Evolutionary conservation across 805 yeast genomes (phyloP).

Genomic region (Osmozyma mogii): DNA sequence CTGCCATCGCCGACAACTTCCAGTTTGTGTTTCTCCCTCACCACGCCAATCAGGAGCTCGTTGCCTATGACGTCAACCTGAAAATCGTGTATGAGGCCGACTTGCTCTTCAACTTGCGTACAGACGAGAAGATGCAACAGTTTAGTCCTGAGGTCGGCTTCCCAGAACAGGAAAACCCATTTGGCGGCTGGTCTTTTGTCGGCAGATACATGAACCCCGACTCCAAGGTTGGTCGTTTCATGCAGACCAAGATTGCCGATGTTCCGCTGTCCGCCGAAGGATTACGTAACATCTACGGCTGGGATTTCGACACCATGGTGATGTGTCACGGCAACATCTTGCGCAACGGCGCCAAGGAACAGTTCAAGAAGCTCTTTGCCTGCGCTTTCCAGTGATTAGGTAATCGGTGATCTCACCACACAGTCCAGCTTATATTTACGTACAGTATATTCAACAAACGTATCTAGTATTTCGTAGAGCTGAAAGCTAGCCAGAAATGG

Average conservation of each 20-base stretch:
- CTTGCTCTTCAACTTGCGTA: conserved; percentile 46
- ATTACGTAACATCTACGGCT: conserved; percentile 15
- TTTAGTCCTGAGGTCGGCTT: conserved; percentile 39
- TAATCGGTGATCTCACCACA: too few relatives aligned
- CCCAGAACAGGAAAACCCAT: conserved; percentile 33
- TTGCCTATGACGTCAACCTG: conserved; percentile 38
- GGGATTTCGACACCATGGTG: conserved; percentile 45
- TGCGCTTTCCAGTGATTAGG: too few relatives aligned
- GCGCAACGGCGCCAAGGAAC: conserved; percentile 27
- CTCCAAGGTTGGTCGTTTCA: conserved; percentile 24
- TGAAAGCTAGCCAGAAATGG: too few relatives aligned
- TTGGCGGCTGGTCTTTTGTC: conserved; percentile 34
- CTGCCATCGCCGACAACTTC: conserved; percentile 32
- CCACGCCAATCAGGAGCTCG: conserved; percentile 53
- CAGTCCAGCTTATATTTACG: too few relatives aligned
- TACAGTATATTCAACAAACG: too few relatives aligned
- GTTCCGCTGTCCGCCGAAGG: conserved; percentile 12
- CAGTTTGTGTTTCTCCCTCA: conserved; percentile 51
- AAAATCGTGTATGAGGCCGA: conserved; percentile 53
- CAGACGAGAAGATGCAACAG: conserved; percentile 34
- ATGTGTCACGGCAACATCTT: conserved; percentile 56
- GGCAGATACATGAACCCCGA: conserved; percentile 36
- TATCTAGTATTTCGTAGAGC: too few relatives aligned
- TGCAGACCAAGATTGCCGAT: conserved; percentile 21
- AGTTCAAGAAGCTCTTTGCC: conserved; percentile 11